These are phyloP conservation scores for Claviceps sp. DNA, from an alignment of 2,329 filamentous ascomycete species.

Conservation along the genomic window DNA sequence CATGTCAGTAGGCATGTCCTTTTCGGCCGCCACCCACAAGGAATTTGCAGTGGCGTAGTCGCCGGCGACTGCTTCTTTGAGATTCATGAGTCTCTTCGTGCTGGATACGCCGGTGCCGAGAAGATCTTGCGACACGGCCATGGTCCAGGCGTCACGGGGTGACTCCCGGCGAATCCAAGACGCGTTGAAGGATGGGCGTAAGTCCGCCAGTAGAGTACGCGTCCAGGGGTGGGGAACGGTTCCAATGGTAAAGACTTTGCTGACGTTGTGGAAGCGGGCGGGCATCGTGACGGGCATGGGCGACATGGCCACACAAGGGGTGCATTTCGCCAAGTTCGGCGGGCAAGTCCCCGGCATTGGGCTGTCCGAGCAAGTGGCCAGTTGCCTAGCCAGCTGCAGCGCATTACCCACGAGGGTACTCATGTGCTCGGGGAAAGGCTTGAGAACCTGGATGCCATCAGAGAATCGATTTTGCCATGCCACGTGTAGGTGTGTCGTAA, in stretches of 20 bases:
- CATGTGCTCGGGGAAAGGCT: conserved; percentile 64
- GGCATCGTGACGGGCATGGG: conserved; percentile 56
- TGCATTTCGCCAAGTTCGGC: conserved; percentile 64
- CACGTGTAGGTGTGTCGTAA: conserved; percentile 73
- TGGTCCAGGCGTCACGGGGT: conserved; percentile 67
- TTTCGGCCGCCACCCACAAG: conserved; percentile 70
- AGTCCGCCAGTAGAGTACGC: conserved; percentile 52
- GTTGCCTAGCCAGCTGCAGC: conserved; percentile 57
- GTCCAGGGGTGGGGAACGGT: conserved; percentile 90
- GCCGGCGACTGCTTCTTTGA: conserved; percentile 73
- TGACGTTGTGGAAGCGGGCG: conserved; percentile 56
- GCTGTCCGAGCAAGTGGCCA: conserved; percentile 61
- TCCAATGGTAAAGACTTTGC: conserved; percentile 65
- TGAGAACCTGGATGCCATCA: conserved; percentile 66
- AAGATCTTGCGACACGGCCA: conserved; percentile 54
- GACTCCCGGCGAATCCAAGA: conserved; percentile 54
- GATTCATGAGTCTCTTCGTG: conserved; percentile 51
- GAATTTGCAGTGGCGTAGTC: conserved; percentile 49
- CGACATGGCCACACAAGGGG: conserved; percentile 50
- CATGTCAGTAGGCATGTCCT: conserved; percentile 51
- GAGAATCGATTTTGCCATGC: conserved; percentile 73
- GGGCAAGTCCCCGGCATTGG: conserved; percentile 70
- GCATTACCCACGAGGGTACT: conserved; percentile 59
- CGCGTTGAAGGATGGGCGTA: conserved; percentile 46
- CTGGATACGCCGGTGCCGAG: conserved; percentile 48